Conservation (phyloP, 495 filamentous ascomycete species). For the Cladorrhinum samala region DNA sequence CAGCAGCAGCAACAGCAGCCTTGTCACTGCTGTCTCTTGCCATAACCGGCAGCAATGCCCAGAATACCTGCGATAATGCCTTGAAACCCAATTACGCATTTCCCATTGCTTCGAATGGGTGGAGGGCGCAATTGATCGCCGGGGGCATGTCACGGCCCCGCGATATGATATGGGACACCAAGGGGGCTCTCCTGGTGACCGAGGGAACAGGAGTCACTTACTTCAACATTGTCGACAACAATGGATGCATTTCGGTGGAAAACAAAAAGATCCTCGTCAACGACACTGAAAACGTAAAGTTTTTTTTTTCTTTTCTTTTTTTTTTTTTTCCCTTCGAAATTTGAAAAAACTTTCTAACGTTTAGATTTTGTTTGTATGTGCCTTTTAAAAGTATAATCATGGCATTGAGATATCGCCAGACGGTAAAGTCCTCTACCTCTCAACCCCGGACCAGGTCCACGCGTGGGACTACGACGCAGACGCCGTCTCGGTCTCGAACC, state of each 20-base stretch:
- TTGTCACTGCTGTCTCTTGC: background rate
- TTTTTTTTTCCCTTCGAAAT: too few relatives aligned
- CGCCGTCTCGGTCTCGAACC: conserved; percentile 34
- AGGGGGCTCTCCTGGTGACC: background rate
- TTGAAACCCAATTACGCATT: background rate
- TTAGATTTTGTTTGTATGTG: background rate
- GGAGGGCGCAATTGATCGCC: background rate
- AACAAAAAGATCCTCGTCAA: background rate
- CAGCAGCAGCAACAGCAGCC: background rate
- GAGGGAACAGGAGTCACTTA: background rate
- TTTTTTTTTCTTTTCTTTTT: background rate
- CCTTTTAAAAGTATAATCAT: conserved; percentile 37
- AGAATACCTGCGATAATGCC: background rate
- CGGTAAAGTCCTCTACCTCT: conserved; percentile 60
- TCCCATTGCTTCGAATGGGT: background rate
- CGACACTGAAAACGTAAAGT: background rate
- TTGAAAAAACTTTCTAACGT: too few relatives aligned
- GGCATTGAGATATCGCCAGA: conserved; percentile 59
- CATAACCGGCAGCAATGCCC: too few relatives aligned
- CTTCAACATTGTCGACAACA: background rate
- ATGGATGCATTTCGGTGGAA: background rate
- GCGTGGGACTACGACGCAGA: conserved; percentile 55
- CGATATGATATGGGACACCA: background rate
- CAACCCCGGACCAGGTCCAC: conserved; percentile 48
- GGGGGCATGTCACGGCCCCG: background rate